Base-by-base conservation (phyloP, 306 rosid species). In the Lathyrus aphaca region DNA sequence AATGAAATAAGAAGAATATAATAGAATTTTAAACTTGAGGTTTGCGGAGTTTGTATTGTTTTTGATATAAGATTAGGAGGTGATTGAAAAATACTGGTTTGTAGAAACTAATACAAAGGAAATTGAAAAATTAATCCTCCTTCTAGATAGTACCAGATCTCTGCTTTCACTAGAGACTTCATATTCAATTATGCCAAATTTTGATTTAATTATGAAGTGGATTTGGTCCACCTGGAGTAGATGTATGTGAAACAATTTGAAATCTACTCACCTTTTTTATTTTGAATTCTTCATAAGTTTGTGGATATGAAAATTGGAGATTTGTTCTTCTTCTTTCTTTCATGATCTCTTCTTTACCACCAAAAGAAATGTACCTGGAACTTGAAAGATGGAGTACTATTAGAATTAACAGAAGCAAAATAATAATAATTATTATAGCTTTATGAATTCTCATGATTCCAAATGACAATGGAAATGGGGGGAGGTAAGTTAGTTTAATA, bases 181-280 rank as follows among this genome's bases (percentile, higher is more conserved):
- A 64, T 23, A 32, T 23, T 50, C 32, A 5, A 64, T 27, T 13
- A n/a, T 73, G 55, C 43, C 72, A 15, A 40, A 40, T 38, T 39
- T 29, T 39, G 10, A 48, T 51, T 50, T 5, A 8, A 43, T 66
- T 86, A 80, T 88, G 95, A 86, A 88, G 91, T 64, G 89, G 91
- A 64, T 88, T 82, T 75, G 95, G 91, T 75, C 95, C 95, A 61
- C 83, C 79, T 4, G 95, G 89, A 70, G 82, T 84, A 35, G 81
- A 40, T 64, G 79, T 29, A 62, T 21, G 86, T 42, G 87, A 81
- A 72, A 84, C 84, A 59, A 57, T 66, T 10, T 72, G 85, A 49
- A 72, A 64, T 72, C 35, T 60, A 40, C 83, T 68, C 35, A 77
- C 75, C 73, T 69, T 51, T 18, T 18, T 82, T 43, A 43, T 57